Evolutionary conservation across 2,329 filamentous ascomycete species (phyloP), one percentile per base, ranked within the genome.

Genomic region (Penicillium thymicola): DNA sequence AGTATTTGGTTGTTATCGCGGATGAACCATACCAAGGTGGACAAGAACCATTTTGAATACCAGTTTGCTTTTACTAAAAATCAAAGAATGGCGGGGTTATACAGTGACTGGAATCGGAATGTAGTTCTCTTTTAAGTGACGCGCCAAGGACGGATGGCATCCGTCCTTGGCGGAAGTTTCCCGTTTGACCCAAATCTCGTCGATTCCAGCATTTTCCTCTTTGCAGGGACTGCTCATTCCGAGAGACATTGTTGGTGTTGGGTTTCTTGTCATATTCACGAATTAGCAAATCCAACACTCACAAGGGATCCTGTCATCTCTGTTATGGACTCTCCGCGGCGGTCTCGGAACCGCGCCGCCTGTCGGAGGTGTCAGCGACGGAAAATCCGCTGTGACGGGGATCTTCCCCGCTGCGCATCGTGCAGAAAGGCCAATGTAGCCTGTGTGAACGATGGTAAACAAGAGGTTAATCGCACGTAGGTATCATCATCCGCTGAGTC

Each of bases 381-480:
- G 27, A 82, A 82, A 67, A 81, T 82, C 63, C 75, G 75, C 44
- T 82, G 79, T 42, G 77, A 80, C 59, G 77, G 79, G 1, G 70
- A 73, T 18, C 51, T 72, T 0, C 79, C 79, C 1, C 60, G 69
- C 0, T 80, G 79, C 37, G 72, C 74, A 7, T 75, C 76, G 2
- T 82, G 79, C 54, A 67, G 67, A 28, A 80, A 77, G 59, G 75
- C 76, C 0, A 72, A 72, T 1, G 71, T 70, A 2, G 55, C 65
- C 2, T 82, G 79, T 53, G 63, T 75, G 1, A 79, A 80, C 53
- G 78, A 79, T 30, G 76, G 78, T 13, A 80, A 75, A 47, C 70
- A 75, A 43, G 73, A 78, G 40, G 68, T 78, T 11, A 76, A 77
- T 11, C 71, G 77, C 60, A 75, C 74, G 77, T 79, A 36, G 2